These are phyloP conservation scores for Bruguiera sexangula DNA, from an alignment of 345 rosid species.

Conservation along the genomic window DNA sequence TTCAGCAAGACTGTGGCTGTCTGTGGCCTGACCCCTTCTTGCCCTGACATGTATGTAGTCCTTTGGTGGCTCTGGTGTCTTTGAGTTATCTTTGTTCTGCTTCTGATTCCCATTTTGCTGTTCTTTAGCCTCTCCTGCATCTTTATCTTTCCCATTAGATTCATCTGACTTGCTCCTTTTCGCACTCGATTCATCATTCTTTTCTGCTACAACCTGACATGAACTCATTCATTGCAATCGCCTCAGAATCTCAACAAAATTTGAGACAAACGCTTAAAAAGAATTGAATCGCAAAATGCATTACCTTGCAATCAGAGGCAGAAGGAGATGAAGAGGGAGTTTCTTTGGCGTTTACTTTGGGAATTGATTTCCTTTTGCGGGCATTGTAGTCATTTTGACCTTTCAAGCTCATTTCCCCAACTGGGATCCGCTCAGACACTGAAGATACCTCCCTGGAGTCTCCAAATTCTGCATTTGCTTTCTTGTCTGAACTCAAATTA, in stretches of 20 bases:
- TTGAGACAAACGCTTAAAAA: background rate
- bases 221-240: background rate
- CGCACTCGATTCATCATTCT: conserved; percentile 28
- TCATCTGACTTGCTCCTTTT: conserved; percentile 56
- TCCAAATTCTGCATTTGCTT: conserved; percentile 37
- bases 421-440: conserved; percentile 43
- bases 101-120: conserved; percentile 15
- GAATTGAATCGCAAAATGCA: background rate
- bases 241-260: background rate
- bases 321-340: conserved; percentile 42
- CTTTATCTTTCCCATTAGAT: conserved; percentile 27
- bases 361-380: conserved; percentile 56
- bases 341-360: conserved; percentile 44
- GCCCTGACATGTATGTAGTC: conserved; percentile 33
- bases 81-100: conserved; percentile 35
- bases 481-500: conserved; percentile 31
- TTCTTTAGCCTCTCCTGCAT: conserved; percentile 10
- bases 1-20: conserved; percentile 33
- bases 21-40: conserved; percentile 34
- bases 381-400: conserved; percentile 27
- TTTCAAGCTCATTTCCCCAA: conserved; percentile 21
- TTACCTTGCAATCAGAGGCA: conserved; percentile 50
- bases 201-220: conserved; percentile 46
- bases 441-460: conserved; percentile 53
- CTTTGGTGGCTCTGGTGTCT: conserved; percentile 21